phyloP scores from a whole-genome alignment of 176 grass and related monocot species.

The Eragrostis nindensis region DNA sequence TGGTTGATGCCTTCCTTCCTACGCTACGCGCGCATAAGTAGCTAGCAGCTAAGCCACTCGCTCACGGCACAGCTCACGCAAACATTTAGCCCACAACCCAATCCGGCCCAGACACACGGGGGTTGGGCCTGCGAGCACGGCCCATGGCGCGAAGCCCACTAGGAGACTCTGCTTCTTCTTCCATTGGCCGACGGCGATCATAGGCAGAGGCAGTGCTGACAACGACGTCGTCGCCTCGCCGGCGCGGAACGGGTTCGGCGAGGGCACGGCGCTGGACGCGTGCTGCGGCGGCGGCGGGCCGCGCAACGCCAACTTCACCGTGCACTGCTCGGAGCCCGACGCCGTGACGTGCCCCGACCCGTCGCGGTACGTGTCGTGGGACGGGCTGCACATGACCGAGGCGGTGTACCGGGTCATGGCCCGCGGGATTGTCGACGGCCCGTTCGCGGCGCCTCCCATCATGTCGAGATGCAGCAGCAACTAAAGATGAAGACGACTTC shows the following conservation, averaged over 20 bases:
- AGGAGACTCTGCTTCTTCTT: no score
- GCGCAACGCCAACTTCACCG: conserved; percentile 40
- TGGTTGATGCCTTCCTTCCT: no score
- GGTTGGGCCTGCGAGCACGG: no score
- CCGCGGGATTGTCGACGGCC: conserved; percentile 19
- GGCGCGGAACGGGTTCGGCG: neutral
- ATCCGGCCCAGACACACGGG: no score
- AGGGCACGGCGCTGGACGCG: neutral
- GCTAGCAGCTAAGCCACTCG: no score
- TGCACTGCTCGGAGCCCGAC: conserved; percentile 30
- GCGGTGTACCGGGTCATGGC: conserved; percentile 51
- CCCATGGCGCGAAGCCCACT: no score
- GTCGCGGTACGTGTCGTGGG: conserved; percentile 41
- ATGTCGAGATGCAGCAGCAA: conserved; percentile 19
- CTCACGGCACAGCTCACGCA: no score
- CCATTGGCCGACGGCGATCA: no score
- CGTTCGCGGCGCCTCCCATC: conserved; percentile 39
- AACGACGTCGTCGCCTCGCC: neutral
- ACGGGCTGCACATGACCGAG: conserved; percentile 60
- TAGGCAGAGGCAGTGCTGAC: no score
- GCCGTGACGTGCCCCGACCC: conserved; percentile 49
- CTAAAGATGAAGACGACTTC: no score
- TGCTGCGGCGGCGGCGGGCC: conserved; percentile 47
- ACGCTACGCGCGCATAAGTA: no score
- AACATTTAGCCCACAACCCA: no score